Conservation (phyloP, 768 basidiomycete genomes). For the Leucogyrophana mollusca region DNA sequence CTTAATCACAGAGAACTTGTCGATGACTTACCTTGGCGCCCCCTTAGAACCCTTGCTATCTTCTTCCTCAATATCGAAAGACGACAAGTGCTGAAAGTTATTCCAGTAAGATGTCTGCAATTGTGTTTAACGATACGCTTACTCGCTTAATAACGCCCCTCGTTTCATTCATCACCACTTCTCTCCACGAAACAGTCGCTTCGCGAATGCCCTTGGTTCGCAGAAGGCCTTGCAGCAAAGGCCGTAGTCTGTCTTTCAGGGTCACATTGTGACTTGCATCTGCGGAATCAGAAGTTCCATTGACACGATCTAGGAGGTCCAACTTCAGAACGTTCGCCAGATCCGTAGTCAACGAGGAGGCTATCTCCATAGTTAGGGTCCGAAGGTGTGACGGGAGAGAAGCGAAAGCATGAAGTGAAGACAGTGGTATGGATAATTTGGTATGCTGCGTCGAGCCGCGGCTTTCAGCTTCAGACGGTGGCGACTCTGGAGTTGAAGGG, state of each 20-base stretch:
- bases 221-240: slow-evolving; percentile 74
- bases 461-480: slow-evolving; percentile 8
- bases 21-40: slow-evolving; percentile 19
- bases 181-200: slow-evolving; percentile 66
- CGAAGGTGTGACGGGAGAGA: slow-evolving; percentile 73
- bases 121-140: slow-evolving; percentile 23
- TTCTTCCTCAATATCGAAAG: slow-evolving; percentile 56
- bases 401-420: slow-evolving; percentile 69
- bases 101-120: not conserved
- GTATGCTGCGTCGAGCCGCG: slow-evolving; percentile 23
- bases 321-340: slow-evolving; percentile 67
- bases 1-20: slow-evolving; percentile 1
- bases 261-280: slow-evolving; percentile 25
- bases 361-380: slow-evolving; percentile 72
- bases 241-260: slow-evolving; percentile 63
- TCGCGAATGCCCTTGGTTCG: slow-evolving; percentile 72
- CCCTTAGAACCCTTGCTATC: slow-evolving; percentile 32
- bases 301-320: slow-evolving; percentile 60
- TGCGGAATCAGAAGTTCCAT: slow-evolving; percentile 15
- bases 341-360: slow-evolving; percentile 73
- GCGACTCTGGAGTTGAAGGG: slow-evolving; percentile 36
- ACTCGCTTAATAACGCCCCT: slow-evolving; percentile 59
- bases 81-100: slow-evolving; percentile 52
- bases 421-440: slow-evolving; percentile 51
- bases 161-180: slow-evolving; percentile 63